Evolutionary conservation across 2,329 filamentous ascomycete genomes (phyloP).

Genomic region (Ophiostoma fasciatum): DNA sequence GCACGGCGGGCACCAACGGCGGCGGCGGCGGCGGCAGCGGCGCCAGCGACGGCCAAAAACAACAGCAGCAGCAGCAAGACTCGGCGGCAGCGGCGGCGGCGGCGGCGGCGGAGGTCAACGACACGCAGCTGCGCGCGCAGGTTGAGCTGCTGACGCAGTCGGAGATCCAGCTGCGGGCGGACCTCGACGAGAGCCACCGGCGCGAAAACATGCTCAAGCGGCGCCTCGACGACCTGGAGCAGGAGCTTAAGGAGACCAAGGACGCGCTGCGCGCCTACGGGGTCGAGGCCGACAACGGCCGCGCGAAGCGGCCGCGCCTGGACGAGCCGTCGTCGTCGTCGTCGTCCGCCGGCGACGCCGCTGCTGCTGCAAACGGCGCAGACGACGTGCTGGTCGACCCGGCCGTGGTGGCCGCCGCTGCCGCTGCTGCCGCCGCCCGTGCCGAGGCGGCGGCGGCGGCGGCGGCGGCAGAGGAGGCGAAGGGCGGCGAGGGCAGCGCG

Average conservation of each 20-base stretch:
- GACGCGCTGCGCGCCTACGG: slow-evolving; percentile 16
- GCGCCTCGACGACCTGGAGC: slow-evolving; percentile 64
- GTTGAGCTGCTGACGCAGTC: slow-evolving; percentile 41
- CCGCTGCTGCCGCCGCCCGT: background rate
- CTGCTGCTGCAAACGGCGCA: background rate
- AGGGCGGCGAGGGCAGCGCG: too few relatives aligned
- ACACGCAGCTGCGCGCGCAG: slow-evolving; percentile 32
- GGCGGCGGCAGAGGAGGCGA: background rate
- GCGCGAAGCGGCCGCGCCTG: slow-evolving; percentile 19
- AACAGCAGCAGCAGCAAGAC: slow-evolving; percentile 47
- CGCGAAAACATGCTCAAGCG: slow-evolving; percentile 72
- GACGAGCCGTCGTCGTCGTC: slow-evolving; percentile 4
- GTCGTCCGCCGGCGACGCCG: background rate
- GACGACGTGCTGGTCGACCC: background rate
- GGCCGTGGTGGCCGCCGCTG: background rate
- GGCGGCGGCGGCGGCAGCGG: slow-evolving; percentile 31
- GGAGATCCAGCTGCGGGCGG: slow-evolving; percentile 40
- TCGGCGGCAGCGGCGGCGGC: slow-evolving; percentile 39
- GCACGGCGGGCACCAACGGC: background rate
- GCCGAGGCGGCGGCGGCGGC: background rate
- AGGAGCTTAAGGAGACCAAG: slow-evolving; percentile 30
- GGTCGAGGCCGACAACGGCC: slow-evolving; percentile 11
- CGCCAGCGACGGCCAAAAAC: slow-evolving; percentile 28
- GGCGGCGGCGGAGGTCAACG: slow-evolving; percentile 48
- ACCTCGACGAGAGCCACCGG: slow-evolving; percentile 61